phyloP scores from a whole-genome alignment of 495 filamentous ascomycete genomes.

The Penicillium macrosclerotiorum region DNA sequence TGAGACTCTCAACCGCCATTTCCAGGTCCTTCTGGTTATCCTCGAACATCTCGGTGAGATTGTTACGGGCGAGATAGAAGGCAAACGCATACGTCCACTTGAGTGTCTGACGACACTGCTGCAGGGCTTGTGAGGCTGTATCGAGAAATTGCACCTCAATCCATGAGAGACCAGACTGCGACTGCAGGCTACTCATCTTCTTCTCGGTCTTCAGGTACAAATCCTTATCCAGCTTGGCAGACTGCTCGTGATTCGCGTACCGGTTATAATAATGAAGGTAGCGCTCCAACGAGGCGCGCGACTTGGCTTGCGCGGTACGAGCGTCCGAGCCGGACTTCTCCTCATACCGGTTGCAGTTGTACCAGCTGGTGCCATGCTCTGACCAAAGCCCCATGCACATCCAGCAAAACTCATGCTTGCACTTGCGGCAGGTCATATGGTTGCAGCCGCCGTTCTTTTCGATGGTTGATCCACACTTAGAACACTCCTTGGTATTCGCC shows the following conservation, averaged over 20 bases:
- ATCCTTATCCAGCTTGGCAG: conserved; percentile 94
- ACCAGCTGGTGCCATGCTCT: conserved; percentile 99
- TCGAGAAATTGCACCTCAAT: conserved; percentile 98
- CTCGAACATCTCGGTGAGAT: conserved; percentile 95
- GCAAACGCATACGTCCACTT: conserved; percentile 99
- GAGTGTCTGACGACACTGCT: conserved; percentile 92
- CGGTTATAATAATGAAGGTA: conserved; percentile 99
- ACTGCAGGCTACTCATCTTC: conserved; percentile 96
- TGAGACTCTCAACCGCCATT: conserved; percentile 90
- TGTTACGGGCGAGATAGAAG: conserved; percentile 92
- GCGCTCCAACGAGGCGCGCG: conserved; percentile 82
- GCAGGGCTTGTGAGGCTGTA: conserved; percentile 86
- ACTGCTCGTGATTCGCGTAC: conserved; percentile 98
- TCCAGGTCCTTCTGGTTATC: conserved; percentile 98
- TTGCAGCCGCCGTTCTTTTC: conserved; percentile 99
- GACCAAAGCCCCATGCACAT: conserved; percentile 99
- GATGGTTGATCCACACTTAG: conserved; percentile 92
- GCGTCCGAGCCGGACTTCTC: conserved; percentile 92
- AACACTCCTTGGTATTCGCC: conserved; percentile 97
- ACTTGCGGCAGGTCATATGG: conserved; percentile 99
- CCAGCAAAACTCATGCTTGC: conserved; percentile 99
- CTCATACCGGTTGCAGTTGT: conserved; percentile 97
- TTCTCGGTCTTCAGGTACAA: conserved; percentile 94
- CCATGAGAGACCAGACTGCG: conserved; percentile 92
- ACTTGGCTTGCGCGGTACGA: conserved; percentile 84